Base-by-base conservation (phyloP, 306 rosid species). In the peach (Prunus persica) region DNA sequence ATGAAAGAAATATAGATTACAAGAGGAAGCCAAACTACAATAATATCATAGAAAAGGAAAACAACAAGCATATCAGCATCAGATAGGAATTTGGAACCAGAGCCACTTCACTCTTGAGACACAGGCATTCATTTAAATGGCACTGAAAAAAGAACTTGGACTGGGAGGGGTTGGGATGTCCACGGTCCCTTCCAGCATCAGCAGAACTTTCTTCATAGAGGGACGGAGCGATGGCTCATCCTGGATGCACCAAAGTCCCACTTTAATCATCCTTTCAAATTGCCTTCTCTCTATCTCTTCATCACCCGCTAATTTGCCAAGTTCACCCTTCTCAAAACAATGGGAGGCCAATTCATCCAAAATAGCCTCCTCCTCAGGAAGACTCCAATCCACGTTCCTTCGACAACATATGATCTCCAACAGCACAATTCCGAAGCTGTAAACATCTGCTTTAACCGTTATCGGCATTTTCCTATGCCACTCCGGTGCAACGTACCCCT, bases 221-320 rank as follows among this genome's bases (percentile, higher is more conserved):
- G 79, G 85, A 30, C 76, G 69, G 1, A 66, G 79, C 0, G 73
- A 58, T 6, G 85, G 85, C 19, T 82, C 85, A 38, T 82, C 76
- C 15, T 72, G 72, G 5, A 77, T 67, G 38, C 38, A 32, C 38
- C 38, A 32, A 32, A 32, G 38, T 32, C 6, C 38, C 38, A 32
- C 38, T 32, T 65, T 82, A 27, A 72, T 58, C 51, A 73, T 41
- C 75, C 76, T 76, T 18, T 72, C 82, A 7, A 82, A 24, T 51
- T 77, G 30, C 10, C 24, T 58, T 74, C 1, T 32, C 46, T 77
- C 71, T 11, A 72, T 49, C 2, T 46, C 18, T 49, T 77, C 82
- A 24, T 77, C 72, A 9, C 28, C 34, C 5, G 66, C 2, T 41
- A 72, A 52, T 73, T 30, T 73, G 8, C n/a, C 11, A 8, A 71